Evolutionary conservation across 1,139 yeast genomes (phyloP).

Genomic region (Pichia inconspicua): DNA sequence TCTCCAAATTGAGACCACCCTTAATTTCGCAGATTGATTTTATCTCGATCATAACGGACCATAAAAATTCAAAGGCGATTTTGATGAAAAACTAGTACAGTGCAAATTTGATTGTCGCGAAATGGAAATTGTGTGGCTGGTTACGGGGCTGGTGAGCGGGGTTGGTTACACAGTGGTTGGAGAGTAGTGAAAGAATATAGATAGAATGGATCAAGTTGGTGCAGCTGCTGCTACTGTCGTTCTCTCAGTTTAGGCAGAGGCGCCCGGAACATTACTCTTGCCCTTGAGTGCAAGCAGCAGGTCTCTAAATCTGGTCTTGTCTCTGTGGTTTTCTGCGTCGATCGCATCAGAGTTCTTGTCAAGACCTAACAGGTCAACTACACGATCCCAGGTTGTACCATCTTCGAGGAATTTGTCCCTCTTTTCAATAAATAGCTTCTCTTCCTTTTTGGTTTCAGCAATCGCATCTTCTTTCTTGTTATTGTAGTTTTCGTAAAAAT

Average conservation of each 20-base stretch:
- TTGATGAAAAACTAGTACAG: no score
- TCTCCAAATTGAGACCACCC: no score
- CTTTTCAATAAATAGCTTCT: constrained; percentile 64
- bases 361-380: constrained; percentile 38
- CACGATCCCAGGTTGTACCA: constrained; percentile 88
- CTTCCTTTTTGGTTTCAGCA: constrained; percentile 56
- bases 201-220: no score
- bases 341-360: constrained; percentile 24
- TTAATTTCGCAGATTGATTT: no score
- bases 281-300: constrained; percentile 58
- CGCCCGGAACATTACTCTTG: constrained; percentile 63
- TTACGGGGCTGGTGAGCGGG: no score
- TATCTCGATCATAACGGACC: no score
- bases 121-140: no score
- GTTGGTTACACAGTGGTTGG: no score
- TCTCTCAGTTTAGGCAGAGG: constrained; percentile 31
- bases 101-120: no score
- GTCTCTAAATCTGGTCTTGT: constrained; percentile 66
- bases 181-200: no score
- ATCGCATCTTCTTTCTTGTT: constrained; percentile 70
- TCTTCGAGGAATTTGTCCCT: constrained; percentile 70
- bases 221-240: no score
- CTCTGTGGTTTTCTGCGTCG: constrained; percentile 33
- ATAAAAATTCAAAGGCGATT: no score
- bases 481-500: constrained; percentile 89